phyloP scores from a whole-genome alignment of 768 basidiomycete species.

The Sarcodon sp. region DNA sequence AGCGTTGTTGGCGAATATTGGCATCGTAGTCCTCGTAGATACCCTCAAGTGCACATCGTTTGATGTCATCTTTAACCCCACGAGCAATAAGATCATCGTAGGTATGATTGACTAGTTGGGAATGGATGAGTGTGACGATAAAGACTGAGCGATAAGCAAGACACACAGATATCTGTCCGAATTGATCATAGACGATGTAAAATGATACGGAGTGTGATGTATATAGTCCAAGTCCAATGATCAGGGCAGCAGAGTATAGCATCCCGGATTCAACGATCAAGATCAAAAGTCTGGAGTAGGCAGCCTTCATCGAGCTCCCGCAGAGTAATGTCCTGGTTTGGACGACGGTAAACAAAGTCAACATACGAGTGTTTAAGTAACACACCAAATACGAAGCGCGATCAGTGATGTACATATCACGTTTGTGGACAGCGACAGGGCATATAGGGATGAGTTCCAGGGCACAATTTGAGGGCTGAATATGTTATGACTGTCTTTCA shows the following conservation, averaged over 20 bases:
- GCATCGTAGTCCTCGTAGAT: too few species aligned
- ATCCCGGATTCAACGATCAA: slow-evolving; percentile 19
- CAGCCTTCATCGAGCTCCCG: slow-evolving; percentile 8
- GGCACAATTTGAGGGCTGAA: slow-evolving; percentile 16
- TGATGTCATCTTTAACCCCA: slow-evolving; percentile 15
- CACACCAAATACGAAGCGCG: slow-evolving; percentile 19
- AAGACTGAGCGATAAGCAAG: too few species aligned
- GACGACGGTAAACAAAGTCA: too few species aligned
- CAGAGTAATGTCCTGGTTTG: neutral
- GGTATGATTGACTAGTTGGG: slow-evolving; percentile 14
- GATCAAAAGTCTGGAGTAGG: slow-evolving; percentile 16
- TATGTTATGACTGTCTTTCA: slow-evolving; percentile 16
- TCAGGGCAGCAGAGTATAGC: slow-evolving; percentile 18
- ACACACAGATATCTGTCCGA: slow-evolving; percentile 19
- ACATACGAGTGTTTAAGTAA: too few species aligned
- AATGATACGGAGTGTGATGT: slow-evolving; percentile 18
- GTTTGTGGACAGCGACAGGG: slow-evolving; percentile 21
- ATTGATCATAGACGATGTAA: slow-evolving; percentile 22
- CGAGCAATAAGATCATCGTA: slow-evolving; percentile 18
- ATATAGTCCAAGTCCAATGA: slow-evolving; percentile 21
- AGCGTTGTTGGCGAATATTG: too few species aligned
- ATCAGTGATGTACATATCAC: slow-evolving; percentile 19
- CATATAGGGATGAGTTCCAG: slow-evolving; percentile 24
- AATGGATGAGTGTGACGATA: too few species aligned
- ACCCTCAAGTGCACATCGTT: slow-evolving; percentile 14